Evolutionary conservation across 352 stramenopile genomes (phyloP).

Genomic region (Aphanomyces cochlioides): DNA sequence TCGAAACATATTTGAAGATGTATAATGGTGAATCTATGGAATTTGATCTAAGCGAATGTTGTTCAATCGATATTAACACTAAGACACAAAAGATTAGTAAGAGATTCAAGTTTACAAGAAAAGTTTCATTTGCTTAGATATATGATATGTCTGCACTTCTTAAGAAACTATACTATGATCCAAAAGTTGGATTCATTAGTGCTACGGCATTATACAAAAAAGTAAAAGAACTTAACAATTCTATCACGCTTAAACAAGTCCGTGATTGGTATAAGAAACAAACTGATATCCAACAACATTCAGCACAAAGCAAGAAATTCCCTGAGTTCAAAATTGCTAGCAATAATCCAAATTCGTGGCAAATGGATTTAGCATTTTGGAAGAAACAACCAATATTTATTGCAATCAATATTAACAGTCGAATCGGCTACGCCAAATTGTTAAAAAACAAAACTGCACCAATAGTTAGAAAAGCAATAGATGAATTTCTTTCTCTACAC

Average conservation of each 20-base stretch:
- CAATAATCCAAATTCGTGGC: constrained; percentile 13
- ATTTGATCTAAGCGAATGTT: constrained; percentile 29
- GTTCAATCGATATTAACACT: constrained; percentile 30
- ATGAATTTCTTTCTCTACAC: constrained; percentile 32
- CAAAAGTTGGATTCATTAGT: constrained; percentile 23
- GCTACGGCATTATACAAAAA: constrained; percentile 15
- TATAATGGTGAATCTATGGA: constrained; percentile 16
- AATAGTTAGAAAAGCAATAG: constrained; percentile 35
- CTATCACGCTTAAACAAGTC: constrained; percentile 24
- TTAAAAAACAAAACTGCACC: constrained; percentile 40
- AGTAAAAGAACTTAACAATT: constrained; percentile 14
- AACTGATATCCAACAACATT: constrained; percentile 10
- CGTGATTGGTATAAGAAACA: constrained; percentile 14
- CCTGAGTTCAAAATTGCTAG: constrained; percentile 20
- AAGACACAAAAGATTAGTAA: constrained; percentile 26
- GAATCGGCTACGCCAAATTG: constrained; percentile 38
- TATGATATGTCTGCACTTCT: constrained; percentile 5
- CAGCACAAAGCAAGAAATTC: constrained; percentile 6
- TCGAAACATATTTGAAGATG: constrained; percentile 29
- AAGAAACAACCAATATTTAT: constrained; percentile 27
- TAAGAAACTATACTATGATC: constrained; percentile 25
- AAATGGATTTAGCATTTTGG: constrained; percentile 31
- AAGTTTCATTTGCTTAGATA: constrained; percentile 16
- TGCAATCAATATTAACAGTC: constrained; percentile 22
- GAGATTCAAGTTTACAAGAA: constrained; percentile 22